Evolutionary conservation across 345 rosid genomes (phyloP).

Genomic region (Trapa incisa): DNA sequence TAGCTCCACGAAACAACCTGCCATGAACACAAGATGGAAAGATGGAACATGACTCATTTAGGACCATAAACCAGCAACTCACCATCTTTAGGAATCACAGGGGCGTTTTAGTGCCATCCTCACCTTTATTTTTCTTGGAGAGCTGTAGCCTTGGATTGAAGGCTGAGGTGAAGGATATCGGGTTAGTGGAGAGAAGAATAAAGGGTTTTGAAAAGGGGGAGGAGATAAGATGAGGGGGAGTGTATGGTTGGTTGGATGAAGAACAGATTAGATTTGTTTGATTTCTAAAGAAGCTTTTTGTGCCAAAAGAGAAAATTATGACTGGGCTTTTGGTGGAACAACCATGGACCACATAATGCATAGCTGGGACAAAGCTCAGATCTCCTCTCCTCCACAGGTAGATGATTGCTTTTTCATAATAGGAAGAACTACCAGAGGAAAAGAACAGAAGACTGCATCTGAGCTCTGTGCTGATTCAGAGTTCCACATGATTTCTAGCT

Average conservation of each 20-base stretch:
- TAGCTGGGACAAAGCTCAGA: not conserved
- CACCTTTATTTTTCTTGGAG: not conserved
- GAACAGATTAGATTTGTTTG: slow-evolving; percentile 2
- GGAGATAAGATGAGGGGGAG: slow-evolving; percentile 3
- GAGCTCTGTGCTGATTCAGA: too few relatives aligned
- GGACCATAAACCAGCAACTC: not conserved
- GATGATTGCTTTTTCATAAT: too few relatives aligned
- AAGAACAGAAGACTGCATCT: too few relatives aligned
- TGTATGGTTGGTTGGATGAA: slow-evolving; percentile 10
- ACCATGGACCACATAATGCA: not conserved
- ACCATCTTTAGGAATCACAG: too few relatives aligned
- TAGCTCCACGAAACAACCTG: slow-evolving; percentile 5
- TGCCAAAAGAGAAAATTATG: not conserved
- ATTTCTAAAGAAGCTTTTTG: too few relatives aligned
- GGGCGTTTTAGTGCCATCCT: not conserved
- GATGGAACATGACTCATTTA: not conserved
- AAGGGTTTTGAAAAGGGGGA: not conserved
- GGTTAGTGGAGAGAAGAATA: too few relatives aligned
- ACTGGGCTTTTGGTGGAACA: not conserved
- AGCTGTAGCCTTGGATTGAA: not conserved
- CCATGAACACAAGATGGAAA: not conserved
- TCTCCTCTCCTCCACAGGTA: too few relatives aligned
- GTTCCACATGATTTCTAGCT: too few relatives aligned
- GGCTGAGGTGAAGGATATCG: not conserved
- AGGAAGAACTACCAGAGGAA: too few relatives aligned